These are phyloP conservation scores for Blastocystis sp. DNA, from an alignment of 352 stramenopile genomes.

Conservation along the genomic window DNA sequence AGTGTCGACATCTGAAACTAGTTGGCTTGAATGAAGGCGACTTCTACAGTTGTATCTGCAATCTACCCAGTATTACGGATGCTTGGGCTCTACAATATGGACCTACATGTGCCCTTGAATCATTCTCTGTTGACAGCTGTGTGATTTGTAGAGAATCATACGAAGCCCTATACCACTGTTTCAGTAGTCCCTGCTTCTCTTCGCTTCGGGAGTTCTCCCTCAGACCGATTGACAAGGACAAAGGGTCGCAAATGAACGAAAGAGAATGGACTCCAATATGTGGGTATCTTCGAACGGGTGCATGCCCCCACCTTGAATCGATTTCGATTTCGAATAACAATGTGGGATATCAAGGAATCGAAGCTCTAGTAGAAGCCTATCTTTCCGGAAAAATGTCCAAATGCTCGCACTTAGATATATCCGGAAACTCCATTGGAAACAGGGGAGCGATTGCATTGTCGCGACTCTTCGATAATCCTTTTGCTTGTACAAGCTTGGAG, in stretches of 20 bases:
- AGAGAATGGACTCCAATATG: constrained; percentile 18
- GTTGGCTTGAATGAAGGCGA: not conserved
- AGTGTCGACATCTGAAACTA: constrained; percentile 19
- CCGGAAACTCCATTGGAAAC: constrained; percentile 24
- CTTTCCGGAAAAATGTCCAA: not conserved
- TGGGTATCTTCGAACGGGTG: not conserved
- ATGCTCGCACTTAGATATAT: not conserved
- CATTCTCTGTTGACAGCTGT: constrained; percentile 42
- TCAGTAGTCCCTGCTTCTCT: constrained; percentile 13
- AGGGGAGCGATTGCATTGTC: constrained; percentile 20
- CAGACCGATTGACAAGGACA: not conserved
- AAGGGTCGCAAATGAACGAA: constrained; percentile 17
- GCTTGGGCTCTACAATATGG: constrained; percentile 21
- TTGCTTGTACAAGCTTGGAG: not conserved
- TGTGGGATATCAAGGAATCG: not conserved
- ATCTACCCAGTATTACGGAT: not conserved
- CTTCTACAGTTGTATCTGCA: constrained; percentile 61
- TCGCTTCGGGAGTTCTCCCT: not conserved
- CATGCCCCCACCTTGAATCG: constrained; percentile 3
- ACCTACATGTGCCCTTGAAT: not conserved
- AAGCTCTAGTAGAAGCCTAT: constrained; percentile 23
- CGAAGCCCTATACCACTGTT: constrained; percentile 36
- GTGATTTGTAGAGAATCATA: constrained; percentile 27
- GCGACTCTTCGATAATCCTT: not conserved
- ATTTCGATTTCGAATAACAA: constrained; percentile 7